Conservation (phyloP, 176 grass and related monocot species). For the Oryza nivara region DNA sequence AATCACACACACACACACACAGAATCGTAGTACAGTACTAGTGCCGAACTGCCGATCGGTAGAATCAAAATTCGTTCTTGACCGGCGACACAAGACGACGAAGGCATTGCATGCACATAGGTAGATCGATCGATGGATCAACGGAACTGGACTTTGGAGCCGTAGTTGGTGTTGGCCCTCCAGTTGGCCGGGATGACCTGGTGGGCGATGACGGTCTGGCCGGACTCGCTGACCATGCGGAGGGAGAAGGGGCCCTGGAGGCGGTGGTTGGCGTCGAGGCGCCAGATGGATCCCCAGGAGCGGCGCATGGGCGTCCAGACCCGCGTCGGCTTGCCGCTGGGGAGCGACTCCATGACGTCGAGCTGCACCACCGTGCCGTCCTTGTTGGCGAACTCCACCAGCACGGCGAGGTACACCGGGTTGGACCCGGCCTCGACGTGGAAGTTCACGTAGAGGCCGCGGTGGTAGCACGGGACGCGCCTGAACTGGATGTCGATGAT, state of each 20-base stretch:
- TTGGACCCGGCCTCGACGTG: constrained; percentile 60
- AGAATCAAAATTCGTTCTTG: background rate
- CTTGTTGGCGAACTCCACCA: constrained; percentile 56
- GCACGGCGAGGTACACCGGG: constrained; percentile 61
- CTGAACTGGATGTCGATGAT: constrained; percentile 62
- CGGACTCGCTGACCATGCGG: constrained; percentile 38
- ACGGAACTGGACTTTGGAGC: constrained; percentile 48
- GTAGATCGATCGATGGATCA: background rate
- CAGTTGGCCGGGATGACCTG: constrained; percentile 64
- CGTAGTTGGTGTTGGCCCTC: constrained; percentile 54
- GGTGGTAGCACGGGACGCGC: constrained; percentile 42
- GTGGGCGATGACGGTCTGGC: constrained; percentile 45
- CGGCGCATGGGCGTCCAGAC: constrained; percentile 57
- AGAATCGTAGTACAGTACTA: background rate
- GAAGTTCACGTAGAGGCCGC: constrained; percentile 48
- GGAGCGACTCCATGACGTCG: constrained; percentile 37
- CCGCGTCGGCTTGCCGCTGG: background rate
- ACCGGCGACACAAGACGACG: background rate
- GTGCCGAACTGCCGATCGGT: background rate
- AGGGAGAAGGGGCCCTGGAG: constrained; percentile 64
- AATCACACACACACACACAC: background rate
- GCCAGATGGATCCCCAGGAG: constrained; percentile 67
- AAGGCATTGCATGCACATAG: background rate
- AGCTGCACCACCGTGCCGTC: constrained; percentile 54
- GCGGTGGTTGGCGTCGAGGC: constrained; percentile 53